Percentiles rank a stretch among this genome's conserved stretches.
Conservation (phyloP, 2,329 filamentous ascomycete species). For the Fusarium vanettenii region DNA sequence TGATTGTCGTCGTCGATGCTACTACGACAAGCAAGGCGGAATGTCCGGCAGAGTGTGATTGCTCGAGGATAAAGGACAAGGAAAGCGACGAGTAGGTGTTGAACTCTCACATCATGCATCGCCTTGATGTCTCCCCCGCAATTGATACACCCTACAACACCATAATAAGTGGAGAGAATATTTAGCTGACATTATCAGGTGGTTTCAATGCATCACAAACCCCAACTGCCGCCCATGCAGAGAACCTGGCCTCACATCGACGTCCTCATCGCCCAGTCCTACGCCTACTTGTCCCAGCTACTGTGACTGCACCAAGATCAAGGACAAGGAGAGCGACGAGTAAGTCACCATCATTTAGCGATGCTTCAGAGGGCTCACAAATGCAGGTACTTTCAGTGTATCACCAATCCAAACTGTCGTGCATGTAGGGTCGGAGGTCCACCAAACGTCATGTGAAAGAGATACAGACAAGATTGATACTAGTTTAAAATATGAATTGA, state of each 20-base stretch:
- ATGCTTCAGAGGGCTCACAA: neutral
- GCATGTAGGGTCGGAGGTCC: conserved; percentile 14
- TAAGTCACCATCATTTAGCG: neutral
- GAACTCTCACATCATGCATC: neutral
- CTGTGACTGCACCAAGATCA: conserved; percentile 40
- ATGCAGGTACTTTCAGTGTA: conserved; percentile 49
- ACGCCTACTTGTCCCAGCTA: conserved; percentile 2
- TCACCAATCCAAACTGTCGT: conserved; percentile 47
- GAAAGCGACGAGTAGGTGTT: conserved; percentile 38
- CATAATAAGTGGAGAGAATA: neutral
- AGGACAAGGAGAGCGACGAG: conserved; percentile 46
- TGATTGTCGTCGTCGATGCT: conserved; percentile 35
- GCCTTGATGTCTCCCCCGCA: neutral
- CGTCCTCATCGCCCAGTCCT: conserved; percentile 1
- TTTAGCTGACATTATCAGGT: conserved; percentile 29
- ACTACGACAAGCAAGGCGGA: conserved; percentile 11
- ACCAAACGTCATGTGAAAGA: neutral
- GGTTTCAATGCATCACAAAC: conserved; percentile 46
- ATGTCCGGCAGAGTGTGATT: conserved; percentile 42
- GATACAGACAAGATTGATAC: neutral
- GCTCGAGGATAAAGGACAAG: conserved; percentile 41
- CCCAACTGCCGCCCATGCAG: conserved; percentile 42
- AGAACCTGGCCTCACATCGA: conserved; percentile 19
- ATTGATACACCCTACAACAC: neutral
- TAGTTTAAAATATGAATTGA: neutral